phyloP scores from a whole-genome alignment of 768 basidiomycete species.

The Hypsizygus marmoreus region DNA sequence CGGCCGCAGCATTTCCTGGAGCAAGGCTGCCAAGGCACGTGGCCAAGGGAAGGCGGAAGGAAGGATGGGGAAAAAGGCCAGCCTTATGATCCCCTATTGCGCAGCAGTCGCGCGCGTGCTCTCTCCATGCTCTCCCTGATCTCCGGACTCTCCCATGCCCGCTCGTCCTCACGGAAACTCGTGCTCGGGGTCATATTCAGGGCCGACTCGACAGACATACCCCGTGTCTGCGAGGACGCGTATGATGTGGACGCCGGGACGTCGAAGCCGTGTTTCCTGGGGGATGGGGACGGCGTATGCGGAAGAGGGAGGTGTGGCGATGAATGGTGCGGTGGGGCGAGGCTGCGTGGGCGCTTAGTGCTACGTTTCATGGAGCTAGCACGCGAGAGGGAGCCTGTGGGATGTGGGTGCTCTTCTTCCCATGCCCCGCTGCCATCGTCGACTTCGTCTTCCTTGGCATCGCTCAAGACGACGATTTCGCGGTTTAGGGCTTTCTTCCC shows the following conservation, averaged over 20 bases:
- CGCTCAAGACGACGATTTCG: conserved; percentile 81
- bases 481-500: conserved; percentile 74
- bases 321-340: too few relatives aligned
- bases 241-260: conserved; percentile 12
- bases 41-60: neutral
- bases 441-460: conserved; percentile 70
- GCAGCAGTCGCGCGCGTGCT: conserved; percentile 50
- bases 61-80: neutral
- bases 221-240: conserved; percentile 21
- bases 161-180: conserved; percentile 45
- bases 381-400: conserved; percentile 25
- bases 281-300: conserved; percentile 25
- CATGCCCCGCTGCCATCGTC: conserved; percentile 77
- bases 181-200: conserved; percentile 17
- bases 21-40: neutral
- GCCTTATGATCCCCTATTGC: conserved; percentile 9
- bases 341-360: conserved; percentile 21
- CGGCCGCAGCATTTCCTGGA: neutral
- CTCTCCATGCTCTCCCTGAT: conserved; percentile 71
- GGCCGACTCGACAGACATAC: conserved; percentile 37
- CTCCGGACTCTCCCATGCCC: conserved; percentile 62
- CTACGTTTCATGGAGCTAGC: conserved; percentile 25
- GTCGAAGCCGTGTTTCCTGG: conserved; percentile 10
- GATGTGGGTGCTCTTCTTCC: conserved; percentile 59
- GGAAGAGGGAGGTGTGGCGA: too few relatives aligned